Evolutionary conservation across 2,329 filamentous ascomycete genomes (phyloP).

Genomic region (Nemania sp.): DNA sequence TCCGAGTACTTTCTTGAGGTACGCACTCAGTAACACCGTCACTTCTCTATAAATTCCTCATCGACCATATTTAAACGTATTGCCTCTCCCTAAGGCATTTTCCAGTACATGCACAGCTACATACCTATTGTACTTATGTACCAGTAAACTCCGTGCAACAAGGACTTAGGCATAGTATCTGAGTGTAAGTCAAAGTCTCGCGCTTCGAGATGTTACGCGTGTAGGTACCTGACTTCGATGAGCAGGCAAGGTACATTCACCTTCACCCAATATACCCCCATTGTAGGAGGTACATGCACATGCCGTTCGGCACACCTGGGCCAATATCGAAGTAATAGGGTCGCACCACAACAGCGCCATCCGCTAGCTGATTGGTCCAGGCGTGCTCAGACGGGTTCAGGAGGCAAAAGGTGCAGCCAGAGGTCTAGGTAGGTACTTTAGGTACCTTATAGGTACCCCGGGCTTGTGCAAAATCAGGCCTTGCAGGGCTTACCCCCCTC

Average conservation of each 20-base stretch:
- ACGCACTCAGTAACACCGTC: no score
- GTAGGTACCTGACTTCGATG: background rate
- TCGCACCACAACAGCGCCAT: slow-evolving; percentile 35
- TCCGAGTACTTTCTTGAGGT: no score
- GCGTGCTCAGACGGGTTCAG: no score
- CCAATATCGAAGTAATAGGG: slow-evolving; percentile 27
- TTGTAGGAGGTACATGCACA: background rate
- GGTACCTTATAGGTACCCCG: background rate
- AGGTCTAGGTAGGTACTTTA: background rate
- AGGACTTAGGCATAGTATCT: no score
- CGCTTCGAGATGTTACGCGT: background rate
- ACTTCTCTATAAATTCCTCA: no score
- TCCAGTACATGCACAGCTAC: no score
- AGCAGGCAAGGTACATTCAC: background rate
- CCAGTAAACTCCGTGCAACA: no score
- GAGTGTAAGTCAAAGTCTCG: no score
- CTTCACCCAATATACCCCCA: no score
- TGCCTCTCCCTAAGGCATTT: no score
- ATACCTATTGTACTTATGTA: no score
- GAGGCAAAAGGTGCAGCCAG: slow-evolving; percentile 2
- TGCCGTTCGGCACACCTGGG: slow-evolving; percentile 15
- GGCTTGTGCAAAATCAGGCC: slow-evolving; percentile 4
- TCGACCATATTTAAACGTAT: no score
- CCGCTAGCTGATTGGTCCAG: slow-evolving; percentile 36
- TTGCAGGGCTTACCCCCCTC: slow-evolving; percentile 10